Evolutionary conservation across 169 alveolate genomes (phyloP).

Genomic region (Plasmodium billcollinsi): DNA sequence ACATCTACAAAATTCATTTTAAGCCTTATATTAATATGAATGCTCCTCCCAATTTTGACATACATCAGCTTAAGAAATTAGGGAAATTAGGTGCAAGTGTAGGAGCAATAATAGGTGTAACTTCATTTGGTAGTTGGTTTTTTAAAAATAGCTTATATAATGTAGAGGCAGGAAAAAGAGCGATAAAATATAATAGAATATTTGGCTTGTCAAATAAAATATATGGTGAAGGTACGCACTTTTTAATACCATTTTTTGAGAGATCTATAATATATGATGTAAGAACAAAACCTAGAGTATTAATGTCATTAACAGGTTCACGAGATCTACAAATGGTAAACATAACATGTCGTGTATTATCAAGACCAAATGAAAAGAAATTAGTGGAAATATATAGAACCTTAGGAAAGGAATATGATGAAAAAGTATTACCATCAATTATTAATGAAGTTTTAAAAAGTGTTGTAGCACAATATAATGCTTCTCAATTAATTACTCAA

Average conservation of each 20-base stretch:
- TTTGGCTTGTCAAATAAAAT: slow-evolving; percentile 84
- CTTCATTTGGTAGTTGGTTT: slow-evolving; percentile 75
- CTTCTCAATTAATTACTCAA: slow-evolving; percentile 96
- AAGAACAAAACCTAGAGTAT: slow-evolving; percentile 93
- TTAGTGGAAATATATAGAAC: slow-evolving; percentile 90
- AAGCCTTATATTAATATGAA: slow-evolving; percentile 20
- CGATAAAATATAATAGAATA: slow-evolving; percentile 92
- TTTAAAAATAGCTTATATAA: slow-evolving; percentile 79
- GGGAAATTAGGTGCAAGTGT: slow-evolving; percentile 64
- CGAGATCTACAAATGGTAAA: slow-evolving; percentile 84
- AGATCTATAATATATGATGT: slow-evolving; percentile 96
- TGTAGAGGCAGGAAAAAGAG: slow-evolving; percentile 97
- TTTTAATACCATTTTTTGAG: slow-evolving; percentile 95
- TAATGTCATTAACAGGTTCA: slow-evolving; percentile 96
- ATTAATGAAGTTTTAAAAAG: slow-evolving; percentile 97
- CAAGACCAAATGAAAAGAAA: slow-evolving; percentile 92
- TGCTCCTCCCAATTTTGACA: slow-evolving; percentile 58
- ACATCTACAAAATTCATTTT: too few species aligned
- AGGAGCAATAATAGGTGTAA: slow-evolving; percentile 65
- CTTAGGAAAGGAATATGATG: slow-evolving; percentile 96
- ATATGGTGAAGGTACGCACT: slow-evolving; percentile 97
- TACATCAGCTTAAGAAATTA: slow-evolving; percentile 39
- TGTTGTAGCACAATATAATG: slow-evolving; percentile 97
- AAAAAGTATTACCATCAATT: slow-evolving; percentile 97
- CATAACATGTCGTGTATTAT: slow-evolving; percentile 94